Base-by-base conservation (phyloP, 2,329 filamentous ascomycete species). In the Dryadomyces quercus-mongolicae region DNA sequence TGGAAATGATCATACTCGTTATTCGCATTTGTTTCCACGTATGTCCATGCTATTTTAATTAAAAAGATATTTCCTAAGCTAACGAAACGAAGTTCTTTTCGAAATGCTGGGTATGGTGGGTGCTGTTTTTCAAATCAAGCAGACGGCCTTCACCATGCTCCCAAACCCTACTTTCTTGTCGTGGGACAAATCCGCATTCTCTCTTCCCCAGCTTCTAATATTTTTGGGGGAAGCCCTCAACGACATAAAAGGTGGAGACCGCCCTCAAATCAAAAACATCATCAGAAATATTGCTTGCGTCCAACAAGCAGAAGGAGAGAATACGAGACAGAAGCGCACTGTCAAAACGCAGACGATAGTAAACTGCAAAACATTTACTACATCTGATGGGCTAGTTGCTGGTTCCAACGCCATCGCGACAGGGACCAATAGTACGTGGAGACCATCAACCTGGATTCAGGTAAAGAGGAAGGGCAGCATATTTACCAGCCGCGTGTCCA, bases 91-190 rank as follows among this genome's bases (percentile, higher is more conserved):
- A 78, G 77, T 82, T 0, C 70, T 75, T 0, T 81, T 81, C 51
- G 78, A 81, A 60, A 71, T 82, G 2, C 62, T 81, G 1, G 78
- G 76, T 16, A 81, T 81, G 77, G 64, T 81, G 1, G 70, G 71
- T 49, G 69, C 70, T 34, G 71, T 71, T 0, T 66, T 78, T n/a
- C 74, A 78, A 50, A 74, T 79, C 18, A 65, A 68, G 6, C 64
- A 74, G 50, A 77, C 69, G 47, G 70, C 67, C 55, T 81, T 76
- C 57, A 74, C 74, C 2, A 73, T 74, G 64, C 67, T 81, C 1
- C 78, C 78, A 0, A 81, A 81, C 55, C 78, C 78, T 0, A 81
- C 77, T 0, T 66, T 70, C 1, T 74, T 76, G 53, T 64, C 63
- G 13, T 81, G 75, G 76, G 50, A 64, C 65, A 15, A 62, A 63